These are phyloP conservation scores for Monosporozyma aquatica DNA, from an alignment of 805 yeast species.

Conservation along the genomic window DNA sequence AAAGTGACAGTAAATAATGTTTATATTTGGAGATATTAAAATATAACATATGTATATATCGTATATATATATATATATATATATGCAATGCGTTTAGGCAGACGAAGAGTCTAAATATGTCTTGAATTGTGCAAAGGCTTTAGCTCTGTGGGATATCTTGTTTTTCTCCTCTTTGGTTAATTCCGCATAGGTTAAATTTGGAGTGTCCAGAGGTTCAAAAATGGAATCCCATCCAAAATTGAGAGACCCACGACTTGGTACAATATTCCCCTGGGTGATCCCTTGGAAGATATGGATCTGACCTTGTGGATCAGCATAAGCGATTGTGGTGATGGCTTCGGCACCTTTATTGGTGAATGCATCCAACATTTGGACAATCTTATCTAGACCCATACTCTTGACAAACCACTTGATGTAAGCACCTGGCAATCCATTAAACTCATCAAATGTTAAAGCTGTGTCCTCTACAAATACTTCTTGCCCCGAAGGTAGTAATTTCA, in stretches of 20 bases:
- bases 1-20: too few relatives aligned
- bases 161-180: slow-evolving; percentile 73
- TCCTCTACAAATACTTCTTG: slow-evolving; percentile 87
- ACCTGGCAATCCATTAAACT: slow-evolving; percentile 82
- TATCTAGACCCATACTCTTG: slow-evolving; percentile 61
- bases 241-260: slow-evolving; percentile 64
- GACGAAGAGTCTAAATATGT: slow-evolving; percentile 36
- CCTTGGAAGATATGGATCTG: slow-evolving; percentile 81
- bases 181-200: slow-evolving; percentile 82
- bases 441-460: slow-evolving; percentile 79
- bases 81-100: background rate
- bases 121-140: slow-evolving; percentile 67
- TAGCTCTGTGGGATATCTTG: slow-evolving; percentile 76
- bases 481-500: slow-evolving; percentile 53
- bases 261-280: slow-evolving; percentile 70
- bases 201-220: slow-evolving; percentile 54
- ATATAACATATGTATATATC: background rate
- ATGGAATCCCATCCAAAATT: slow-evolving; percentile 93
- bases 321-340: slow-evolving; percentile 85
- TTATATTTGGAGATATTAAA: too few relatives aligned
- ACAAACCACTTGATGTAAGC: slow-evolving; percentile 94
- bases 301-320: slow-evolving; percentile 78
- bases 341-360: slow-evolving; percentile 82
- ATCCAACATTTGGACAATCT: slow-evolving; percentile 65
- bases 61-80: background rate